Evolutionary conservation across 2,329 filamentous ascomycete genomes (phyloP), one percentile per base, ranked within the genome.

Genomic region (Zalaria sp.): DNA sequence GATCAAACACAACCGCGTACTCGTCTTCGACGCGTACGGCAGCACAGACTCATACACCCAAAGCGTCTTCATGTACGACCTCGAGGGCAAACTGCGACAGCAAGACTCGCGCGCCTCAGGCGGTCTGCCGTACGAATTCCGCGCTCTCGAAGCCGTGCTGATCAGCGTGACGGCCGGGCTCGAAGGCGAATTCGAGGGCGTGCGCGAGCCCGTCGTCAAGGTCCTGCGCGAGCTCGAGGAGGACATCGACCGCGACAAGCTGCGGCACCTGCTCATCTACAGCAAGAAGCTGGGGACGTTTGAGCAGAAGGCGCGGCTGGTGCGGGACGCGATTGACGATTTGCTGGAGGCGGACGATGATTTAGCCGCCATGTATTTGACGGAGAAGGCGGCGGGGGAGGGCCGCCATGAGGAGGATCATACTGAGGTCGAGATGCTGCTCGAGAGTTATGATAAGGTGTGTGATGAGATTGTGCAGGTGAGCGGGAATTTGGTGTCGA

Each of bases 381-480:
- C 85, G 0, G 91, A 96, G 61, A 89, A 94, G 58, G 73, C 76
- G 3, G 75, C 78, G 41, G 84, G 88, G 46, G 70, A 81, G 11
- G 67, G 74, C 35, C 73, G 88, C 41, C 77, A 78, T 41, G 80
- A 87, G 46, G 78, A 93, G 50, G 87, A 95, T 53, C 89, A 96
- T 55, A 91, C 89, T 26, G 91, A 98, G 62, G 83, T 98, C 4
- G 91, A 98, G 65, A 87, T 98, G 79, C 71, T 98, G 38, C 69
- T 98, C 4, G 91, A 98, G 60, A 94, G 87, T 3, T 98, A 98
- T 60, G 86, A 96, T 61, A 96, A 96, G 61, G 81, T 98, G 35
- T 89, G 87, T 51, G 91, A 98, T 57, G 91, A 98, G 67, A 95
- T 96, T 53, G 89, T 95, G 5, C 89, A 98, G 62, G 84, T 93